Conservation (phyloP, 805 yeast genomes). For the Ogataea philodendri region DNA sequence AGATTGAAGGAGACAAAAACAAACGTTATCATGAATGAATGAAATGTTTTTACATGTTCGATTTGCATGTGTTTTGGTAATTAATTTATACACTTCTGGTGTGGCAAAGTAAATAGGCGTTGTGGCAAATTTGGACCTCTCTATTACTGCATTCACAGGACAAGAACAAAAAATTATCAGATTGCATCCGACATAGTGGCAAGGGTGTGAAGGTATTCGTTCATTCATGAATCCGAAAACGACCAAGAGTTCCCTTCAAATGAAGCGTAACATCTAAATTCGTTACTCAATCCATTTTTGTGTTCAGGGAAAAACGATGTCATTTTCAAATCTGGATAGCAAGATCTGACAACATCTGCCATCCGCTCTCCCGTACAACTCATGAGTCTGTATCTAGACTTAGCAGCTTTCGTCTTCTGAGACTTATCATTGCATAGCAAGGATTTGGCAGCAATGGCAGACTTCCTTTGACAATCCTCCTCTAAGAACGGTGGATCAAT, state of each 20-base stretch:
- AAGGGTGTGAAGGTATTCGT: too few relatives aligned
- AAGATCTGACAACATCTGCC: constrained; percentile 55
- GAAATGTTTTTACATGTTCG: too few relatives aligned
- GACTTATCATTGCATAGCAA: constrained; percentile 45
- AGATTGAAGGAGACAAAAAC: too few relatives aligned
- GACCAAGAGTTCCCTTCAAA: constrained; percentile 71
- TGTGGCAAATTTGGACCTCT: too few relatives aligned
- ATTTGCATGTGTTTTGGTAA: constrained; percentile 9
- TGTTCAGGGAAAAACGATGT: constrained; percentile 79
- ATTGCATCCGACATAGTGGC: too few relatives aligned
- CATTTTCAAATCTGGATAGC: constrained; percentile 61
- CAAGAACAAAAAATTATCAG: too few relatives aligned
- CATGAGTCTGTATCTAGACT: constrained; percentile 48
- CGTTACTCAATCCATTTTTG: constrained; percentile 81
- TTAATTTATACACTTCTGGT: too few relatives aligned
- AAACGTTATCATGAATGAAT: too few relatives aligned
- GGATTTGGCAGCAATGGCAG: constrained; percentile 60
- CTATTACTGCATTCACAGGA: too few relatives aligned
- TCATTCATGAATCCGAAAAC: too few relatives aligned
- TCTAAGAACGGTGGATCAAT: constrained; percentile 90
- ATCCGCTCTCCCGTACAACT: constrained; percentile 90
- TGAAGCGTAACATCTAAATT: constrained; percentile 80
- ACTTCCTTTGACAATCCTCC: constrained; percentile 75
- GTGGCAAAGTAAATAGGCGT: too few relatives aligned
- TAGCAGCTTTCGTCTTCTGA: constrained; percentile 40